Percentiles rank a stretch among this genome's conserved stretches.
Conservation (phyloP, 306 rosid genomes). For the Abrus precatorius region DNA sequence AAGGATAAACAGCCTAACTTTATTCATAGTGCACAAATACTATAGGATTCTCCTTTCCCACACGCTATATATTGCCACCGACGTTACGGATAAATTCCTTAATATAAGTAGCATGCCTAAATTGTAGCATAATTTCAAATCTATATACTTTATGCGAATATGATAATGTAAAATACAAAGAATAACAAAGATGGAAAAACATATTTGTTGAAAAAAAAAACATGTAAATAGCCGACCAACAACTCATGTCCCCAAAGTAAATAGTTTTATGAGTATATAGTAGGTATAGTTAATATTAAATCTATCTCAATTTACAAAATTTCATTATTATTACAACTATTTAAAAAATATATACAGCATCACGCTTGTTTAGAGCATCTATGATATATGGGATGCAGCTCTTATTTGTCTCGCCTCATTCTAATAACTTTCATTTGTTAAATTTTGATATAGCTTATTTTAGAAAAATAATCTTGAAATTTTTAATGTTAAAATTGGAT, state of each 20-base stretch:
- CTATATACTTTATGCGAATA: not conserved
- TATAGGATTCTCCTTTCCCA: not conserved
- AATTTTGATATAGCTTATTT: not conserved
- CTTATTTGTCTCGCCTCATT: not conserved
- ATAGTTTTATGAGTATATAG: no score
- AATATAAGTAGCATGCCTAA: not conserved
- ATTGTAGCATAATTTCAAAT: not conserved
- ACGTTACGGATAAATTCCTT: not conserved
- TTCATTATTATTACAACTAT: not conserved
- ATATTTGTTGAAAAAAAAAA: no score
- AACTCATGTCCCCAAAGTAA: no score
- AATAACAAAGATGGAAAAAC: no score
- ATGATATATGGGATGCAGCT: not conserved
- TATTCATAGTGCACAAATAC: slow-evolving; percentile 23
- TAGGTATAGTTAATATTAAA: not conserved
- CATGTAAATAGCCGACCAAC: no score
- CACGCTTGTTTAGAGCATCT: not conserved
- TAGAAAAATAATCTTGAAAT: not conserved
- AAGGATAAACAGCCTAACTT: slow-evolving; percentile 1
- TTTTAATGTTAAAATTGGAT: not conserved
- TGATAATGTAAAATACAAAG: no score
- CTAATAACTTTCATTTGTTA: not conserved
- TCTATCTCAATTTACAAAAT: not conserved
- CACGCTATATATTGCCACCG: not conserved
- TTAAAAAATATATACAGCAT: not conserved